Conservation (phyloP, 2,329 filamentous ascomycete genomes). For the Escovopsis weberi region DNA sequence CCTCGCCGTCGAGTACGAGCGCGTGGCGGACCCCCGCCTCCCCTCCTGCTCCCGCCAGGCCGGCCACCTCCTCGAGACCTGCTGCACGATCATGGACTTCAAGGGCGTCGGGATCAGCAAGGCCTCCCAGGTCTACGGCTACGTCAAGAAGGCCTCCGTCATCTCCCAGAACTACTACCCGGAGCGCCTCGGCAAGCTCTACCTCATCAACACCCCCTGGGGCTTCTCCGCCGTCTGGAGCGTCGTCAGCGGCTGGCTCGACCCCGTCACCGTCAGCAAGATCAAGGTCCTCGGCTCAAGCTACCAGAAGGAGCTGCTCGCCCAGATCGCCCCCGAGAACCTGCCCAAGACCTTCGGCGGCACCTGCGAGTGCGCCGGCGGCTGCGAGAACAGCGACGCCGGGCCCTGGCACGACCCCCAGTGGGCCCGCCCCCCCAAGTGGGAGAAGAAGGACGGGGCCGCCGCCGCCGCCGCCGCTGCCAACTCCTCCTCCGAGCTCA, state of each 20-base stretch:
- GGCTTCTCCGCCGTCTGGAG: conserved; percentile 78
- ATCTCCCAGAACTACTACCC: conserved; percentile 99
- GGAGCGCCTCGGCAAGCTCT: conserved; percentile 88
- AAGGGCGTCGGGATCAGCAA: conserved; percentile 82
- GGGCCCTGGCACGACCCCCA: conserved; percentile 74
- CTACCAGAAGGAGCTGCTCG: conserved; percentile 74
- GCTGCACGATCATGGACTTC: conserved; percentile 96
- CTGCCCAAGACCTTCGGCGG: conserved; percentile 79
- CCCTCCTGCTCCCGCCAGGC: conserved; percentile 91
- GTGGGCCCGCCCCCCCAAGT: conserved; percentile 52
- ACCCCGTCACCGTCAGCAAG: conserved; percentile 92
- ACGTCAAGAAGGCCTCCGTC: conserved; percentile 69
- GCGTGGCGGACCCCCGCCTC: conserved; percentile 79
- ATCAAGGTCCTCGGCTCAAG: conserved; percentile 74
- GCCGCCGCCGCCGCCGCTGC: conserved; percentile 27
- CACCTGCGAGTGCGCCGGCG: conserved; percentile 63
- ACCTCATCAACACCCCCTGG: conserved; percentile 97
- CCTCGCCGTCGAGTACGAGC: conserved; percentile 95
- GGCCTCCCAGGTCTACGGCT: conserved; percentile 72
- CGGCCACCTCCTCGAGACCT: conserved; percentile 84
- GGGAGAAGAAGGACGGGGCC: conserved; percentile 33
- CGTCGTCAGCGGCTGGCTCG: conserved; percentile 84
- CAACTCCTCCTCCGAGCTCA: conserved; percentile 18
- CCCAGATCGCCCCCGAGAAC: conserved; percentile 79
- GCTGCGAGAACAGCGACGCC: conserved; percentile 74